Evolutionary conservation across 2,329 filamentous ascomycete genomes (phyloP).

Genomic region (Chrysoporthe deuterocubensis): DNA sequence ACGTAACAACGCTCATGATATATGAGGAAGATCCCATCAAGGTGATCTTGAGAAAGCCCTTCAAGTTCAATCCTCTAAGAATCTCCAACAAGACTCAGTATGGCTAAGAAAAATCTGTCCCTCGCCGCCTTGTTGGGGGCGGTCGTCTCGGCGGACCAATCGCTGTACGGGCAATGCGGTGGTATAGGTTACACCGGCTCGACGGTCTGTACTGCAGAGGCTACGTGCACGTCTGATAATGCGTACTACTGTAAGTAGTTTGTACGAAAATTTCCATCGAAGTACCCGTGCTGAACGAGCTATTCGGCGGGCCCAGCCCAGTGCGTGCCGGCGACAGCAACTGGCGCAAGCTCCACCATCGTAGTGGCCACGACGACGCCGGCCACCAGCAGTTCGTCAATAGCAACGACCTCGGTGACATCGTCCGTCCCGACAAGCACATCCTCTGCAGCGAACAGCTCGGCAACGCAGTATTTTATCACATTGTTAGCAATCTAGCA

Average conservation of each 20-base stretch:
- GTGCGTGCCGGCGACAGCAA: conserved; percentile 21
- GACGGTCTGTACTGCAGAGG: conserved; percentile 18
- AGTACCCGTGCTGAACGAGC: not conserved
- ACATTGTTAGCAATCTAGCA: conserved; percentile 40
- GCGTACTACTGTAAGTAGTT: conserved; percentile 21
- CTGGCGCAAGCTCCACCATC: not conserved
- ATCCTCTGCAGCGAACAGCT: conserved; percentile 7
- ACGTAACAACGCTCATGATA: not conserved
- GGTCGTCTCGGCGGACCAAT: conserved; percentile 30
- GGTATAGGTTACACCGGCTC: conserved; percentile 24
- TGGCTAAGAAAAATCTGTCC: conserved; percentile 8
- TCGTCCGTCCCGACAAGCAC: conserved; percentile 13
- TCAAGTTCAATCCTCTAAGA: not conserved
- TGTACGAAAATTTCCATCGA: no score
- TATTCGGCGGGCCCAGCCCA: not conserved
- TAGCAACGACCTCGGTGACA: conserved; percentile 10
- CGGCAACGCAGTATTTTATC: conserved; percentile 42
- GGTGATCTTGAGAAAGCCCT: not conserved
- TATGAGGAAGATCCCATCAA: conserved; percentile 1
- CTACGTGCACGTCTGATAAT: conserved; percentile 20
- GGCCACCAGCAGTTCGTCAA: not conserved
- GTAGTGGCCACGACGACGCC: not conserved
- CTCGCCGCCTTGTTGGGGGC: conserved; percentile 8
- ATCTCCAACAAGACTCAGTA: not conserved
- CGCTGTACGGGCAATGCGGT: conserved; percentile 26